Base-by-base conservation (phyloP, 345 rosid genomes). In the Iberis pinnata region DNA sequence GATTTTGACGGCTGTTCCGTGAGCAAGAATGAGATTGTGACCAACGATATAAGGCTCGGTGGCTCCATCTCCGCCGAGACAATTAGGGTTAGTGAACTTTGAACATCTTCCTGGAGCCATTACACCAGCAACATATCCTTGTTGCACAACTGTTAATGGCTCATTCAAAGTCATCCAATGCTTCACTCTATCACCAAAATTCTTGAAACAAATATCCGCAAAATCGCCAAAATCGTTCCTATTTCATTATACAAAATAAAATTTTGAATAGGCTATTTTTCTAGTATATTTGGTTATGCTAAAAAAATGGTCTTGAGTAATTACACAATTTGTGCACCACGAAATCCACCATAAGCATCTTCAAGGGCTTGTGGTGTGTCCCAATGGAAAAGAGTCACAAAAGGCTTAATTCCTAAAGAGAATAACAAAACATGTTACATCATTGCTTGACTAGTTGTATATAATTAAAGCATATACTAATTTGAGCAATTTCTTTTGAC, bases 81-180 rank as follows among this genome's bases (percentile, higher is more conserved):
- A 69, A 14, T 12, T 52, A 18, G 73, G 61, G 55, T 69, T 63
- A 12, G 68, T 63, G 44, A 69, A 63, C 35, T 69, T 63, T 5
- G 73, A 69, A 41, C 73, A 69, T 57, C 73, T 50, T 24, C 73
- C 73, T 12, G 73, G 73, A 22, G 73, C 73, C 61, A 58, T 51
- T 5, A 0, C 38, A 44, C 73, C 73, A 0, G 36, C 31, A 27
- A 46, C 49, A 32, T 69, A 69, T 0, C 65, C 73, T 50, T 58
- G 68, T 44, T 18, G 55, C 55, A 64, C 67, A 38, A 61, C 63
- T 12, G 67, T 54, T 7, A 57, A 33, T 18, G 79, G 82, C 49
- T 78, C 82, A 13, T 77, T 77, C n/a, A 77, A 0, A 6, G 77
- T 71, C 33, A 63, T 39, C 82, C 82, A 77, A 19, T 74, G 69